These are phyloP conservation scores for Chaetomium fimeti DNA, from an alignment of 495 filamentous ascomycete species.

Conservation along the genomic window DNA sequence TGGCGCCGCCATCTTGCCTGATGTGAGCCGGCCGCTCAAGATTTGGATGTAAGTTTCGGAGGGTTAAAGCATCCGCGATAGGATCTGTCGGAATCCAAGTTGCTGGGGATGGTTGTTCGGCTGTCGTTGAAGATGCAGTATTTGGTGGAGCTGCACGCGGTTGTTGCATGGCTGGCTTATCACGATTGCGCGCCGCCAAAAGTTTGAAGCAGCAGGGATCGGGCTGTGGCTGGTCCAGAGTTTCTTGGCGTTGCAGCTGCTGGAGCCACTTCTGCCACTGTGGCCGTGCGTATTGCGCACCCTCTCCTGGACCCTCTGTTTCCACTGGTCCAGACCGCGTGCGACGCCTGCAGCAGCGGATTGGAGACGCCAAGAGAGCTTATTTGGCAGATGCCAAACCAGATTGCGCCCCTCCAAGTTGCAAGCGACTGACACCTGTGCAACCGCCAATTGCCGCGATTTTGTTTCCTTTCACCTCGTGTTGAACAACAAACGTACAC, in stretches of 20 bases:
- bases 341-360: conserved; percentile 16
- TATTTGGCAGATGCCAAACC: conserved; percentile 15
- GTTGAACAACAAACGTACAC: not conserved
- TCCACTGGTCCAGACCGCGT: conserved; percentile 5
- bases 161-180: conserved; percentile 5
- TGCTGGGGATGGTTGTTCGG: not conserved
- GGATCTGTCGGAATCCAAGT: not conserved
- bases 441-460: conserved; percentile 17
- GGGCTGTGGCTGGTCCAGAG: not conserved
- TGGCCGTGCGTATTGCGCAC: not conserved
- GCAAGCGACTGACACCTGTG: not conserved
- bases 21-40: conserved; percentile 26
- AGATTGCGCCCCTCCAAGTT: conserved; percentile 1
- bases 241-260: not conserved
- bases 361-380: conserved; percentile 27
- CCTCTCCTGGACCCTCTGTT: not conserved
- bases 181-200: conserved; percentile 19
- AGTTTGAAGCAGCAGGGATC: conserved; percentile 1
- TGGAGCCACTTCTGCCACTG: not conserved
- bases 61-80: not conserved
- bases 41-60: not conserved
- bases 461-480: conserved; percentile 5
- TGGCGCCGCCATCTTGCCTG: conserved; percentile 50
- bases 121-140: not conserved
- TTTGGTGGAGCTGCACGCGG: conserved; percentile 20